Conservation (phyloP, 768 basidiomycete species). For the Hericium rajendrae region DNA sequence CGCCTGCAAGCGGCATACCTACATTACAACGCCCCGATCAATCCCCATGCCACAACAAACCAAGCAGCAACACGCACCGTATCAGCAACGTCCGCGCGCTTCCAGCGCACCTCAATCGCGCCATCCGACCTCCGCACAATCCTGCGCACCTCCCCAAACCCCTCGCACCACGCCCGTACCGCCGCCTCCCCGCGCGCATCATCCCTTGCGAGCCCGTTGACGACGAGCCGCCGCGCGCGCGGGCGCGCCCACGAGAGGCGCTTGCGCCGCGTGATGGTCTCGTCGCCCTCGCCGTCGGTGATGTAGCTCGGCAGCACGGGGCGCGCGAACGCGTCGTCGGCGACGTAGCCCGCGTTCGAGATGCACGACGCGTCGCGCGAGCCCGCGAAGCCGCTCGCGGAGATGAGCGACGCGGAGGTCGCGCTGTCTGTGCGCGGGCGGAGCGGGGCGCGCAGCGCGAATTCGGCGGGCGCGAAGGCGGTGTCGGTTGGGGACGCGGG, state of each 20-base stretch:
- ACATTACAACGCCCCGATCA: neutral
- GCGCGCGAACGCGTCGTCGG: neutral
- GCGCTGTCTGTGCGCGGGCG: neutral
- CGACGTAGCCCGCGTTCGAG: neutral
- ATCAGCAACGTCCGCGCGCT: conserved; percentile 12
- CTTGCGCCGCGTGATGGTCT: neutral
- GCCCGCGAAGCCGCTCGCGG: neutral
- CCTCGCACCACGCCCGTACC: conserved; percentile 14
- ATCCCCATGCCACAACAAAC: neutral
- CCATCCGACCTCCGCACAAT: conserved; percentile 9
- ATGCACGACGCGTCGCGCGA: neutral
- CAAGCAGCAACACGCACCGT: conserved; percentile 6
- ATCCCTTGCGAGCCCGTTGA: conserved; percentile 9
- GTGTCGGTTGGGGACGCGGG: neutral
- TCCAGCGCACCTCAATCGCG: conserved; percentile 11
- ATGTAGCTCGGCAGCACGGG: neutral
- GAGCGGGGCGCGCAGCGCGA: neutral
- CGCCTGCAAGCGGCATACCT: conserved; percentile 15
- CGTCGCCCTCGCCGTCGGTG: neutral
- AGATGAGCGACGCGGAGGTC: neutral
- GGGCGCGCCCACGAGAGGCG: conserved; percentile 6
- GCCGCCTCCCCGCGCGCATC: conserved; percentile 11
- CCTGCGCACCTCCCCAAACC: conserved; percentile 13
- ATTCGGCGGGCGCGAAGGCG: neutral
- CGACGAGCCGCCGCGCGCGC: conserved; percentile 7